Conservation (phyloP, 805 yeast species). For the Spathaspora boniae region DNA sequence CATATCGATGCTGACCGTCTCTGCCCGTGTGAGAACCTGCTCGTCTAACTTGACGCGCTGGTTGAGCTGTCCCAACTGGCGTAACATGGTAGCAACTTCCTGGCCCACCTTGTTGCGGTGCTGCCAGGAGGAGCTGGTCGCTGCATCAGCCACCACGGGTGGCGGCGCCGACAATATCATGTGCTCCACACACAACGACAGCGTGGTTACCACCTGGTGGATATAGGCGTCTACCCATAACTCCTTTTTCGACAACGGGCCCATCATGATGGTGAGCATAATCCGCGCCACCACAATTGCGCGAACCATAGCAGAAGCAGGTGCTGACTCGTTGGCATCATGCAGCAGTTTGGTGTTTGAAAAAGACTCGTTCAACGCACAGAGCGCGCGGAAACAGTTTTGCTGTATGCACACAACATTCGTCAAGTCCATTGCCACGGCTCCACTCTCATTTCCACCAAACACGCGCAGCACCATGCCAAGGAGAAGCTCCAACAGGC, state of each 20-base stretch:
- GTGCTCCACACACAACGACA: conserved; percentile 31
- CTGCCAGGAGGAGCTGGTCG: neutral
- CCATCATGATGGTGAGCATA: conserved; percentile 39
- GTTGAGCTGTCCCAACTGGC: conserved; percentile 4
- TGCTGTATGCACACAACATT: too few relatives aligned
- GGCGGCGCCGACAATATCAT: conserved; percentile 12
- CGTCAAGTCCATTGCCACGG: too few relatives aligned
- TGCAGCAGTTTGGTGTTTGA: too few relatives aligned
- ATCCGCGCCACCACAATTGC: conserved; percentile 27
- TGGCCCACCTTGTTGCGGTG: neutral
- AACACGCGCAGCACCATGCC: too few relatives aligned
- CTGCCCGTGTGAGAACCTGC: conserved; percentile 52
- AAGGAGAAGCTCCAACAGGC: too few relatives aligned
- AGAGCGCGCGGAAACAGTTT: too few relatives aligned
- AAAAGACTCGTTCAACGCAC: too few relatives aligned
- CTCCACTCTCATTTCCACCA: too few relatives aligned
- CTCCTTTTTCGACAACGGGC: conserved; percentile 38
- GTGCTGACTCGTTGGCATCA: too few relatives aligned
- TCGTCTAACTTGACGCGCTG: conserved; percentile 36
- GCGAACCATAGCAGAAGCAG: too few relatives aligned
- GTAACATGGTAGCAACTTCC: conserved; percentile 3
- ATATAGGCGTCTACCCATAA: conserved; percentile 46
- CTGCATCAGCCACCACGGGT: neutral
- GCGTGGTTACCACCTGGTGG: conserved; percentile 36
- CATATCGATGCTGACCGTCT: conserved; percentile 52